Conservation (phyloP, 2,329 filamentous ascomycete species). For the Cercospora janseana region DNA sequence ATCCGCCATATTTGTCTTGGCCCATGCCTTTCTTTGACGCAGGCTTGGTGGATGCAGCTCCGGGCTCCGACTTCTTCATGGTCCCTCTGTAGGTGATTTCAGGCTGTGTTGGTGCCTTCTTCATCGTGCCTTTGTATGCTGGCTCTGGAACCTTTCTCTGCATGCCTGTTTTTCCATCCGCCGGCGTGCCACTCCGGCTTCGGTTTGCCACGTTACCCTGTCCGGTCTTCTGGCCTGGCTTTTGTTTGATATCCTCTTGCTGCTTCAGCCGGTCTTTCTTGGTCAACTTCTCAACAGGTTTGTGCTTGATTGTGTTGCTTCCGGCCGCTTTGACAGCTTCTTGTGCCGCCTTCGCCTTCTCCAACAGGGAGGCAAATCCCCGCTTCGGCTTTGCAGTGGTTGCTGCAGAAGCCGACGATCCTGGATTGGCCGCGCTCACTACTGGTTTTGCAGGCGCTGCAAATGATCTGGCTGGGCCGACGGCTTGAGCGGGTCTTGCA, state of each 20-base stretch:
- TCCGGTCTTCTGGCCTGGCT: conserved; percentile 39
- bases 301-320: conserved; percentile 71
- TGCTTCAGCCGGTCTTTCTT: conserved; percentile 53
- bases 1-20: conserved; percentile 40
- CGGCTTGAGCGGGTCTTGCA: conserved; percentile 14
- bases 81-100: conserved; percentile 46
- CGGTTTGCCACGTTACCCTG: conserved; percentile 29
- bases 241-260: conserved; percentile 44
- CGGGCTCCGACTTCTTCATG: conserved; percentile 43
- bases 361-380: conserved; percentile 71
- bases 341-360: conserved; percentile 66
- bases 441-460: conserved; percentile 6
- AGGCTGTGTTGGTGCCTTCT: conserved; percentile 25
- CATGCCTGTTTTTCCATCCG: conserved; percentile 22
- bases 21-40: conserved; percentile 37
- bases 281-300: conserved; percentile 64
- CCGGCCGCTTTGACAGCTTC: conserved; percentile 55
- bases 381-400: conserved; percentile 54
- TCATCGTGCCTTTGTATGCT: conserved; percentile 46
- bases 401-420: conserved; percentile 20
- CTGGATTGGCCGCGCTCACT: conserved; percentile 16
- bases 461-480: conserved; percentile 21
- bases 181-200: conserved; percentile 32
- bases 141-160: conserved; percentile 35
- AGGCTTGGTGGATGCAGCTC: conserved; percentile 39